Percentiles rank a stretch among this genome's conserved stretches.
Evolutionary conservation across 2,329 filamentous ascomycete species (phyloP).

Genomic region (Fusarium concolor): DNA sequence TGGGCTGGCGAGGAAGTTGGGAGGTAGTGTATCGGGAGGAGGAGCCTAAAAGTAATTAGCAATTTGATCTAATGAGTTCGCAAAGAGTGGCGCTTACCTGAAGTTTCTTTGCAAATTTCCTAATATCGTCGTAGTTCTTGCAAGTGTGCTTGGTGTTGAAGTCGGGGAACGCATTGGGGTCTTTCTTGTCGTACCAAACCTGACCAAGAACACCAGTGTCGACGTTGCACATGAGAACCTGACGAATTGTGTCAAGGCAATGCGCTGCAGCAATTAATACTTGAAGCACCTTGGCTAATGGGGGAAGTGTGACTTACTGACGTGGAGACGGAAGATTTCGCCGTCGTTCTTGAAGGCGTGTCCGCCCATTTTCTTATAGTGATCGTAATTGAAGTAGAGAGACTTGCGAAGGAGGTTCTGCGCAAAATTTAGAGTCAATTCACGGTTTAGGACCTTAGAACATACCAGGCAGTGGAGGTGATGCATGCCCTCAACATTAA

Average conservation of each 20-base stretch:
- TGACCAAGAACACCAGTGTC: conserved; percentile 71
- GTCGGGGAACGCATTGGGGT: conserved; percentile 66
- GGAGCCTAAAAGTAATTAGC: conserved; percentile 36
- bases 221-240: conserved; percentile 72
- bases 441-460: fast-evolving
- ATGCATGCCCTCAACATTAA: conserved; percentile 68
- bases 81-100: conserved; percentile 52
- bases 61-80: fast-evolving
- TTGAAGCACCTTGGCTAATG: fast-evolving
- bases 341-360: conserved; percentile 68
- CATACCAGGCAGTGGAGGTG: conserved; percentile 68
- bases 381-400: conserved; percentile 69
- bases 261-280: conserved; percentile 51
- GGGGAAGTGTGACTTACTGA: conserved; percentile 57
- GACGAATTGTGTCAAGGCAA: conserved; percentile 70
- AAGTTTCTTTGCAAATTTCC: conserved; percentile 64
- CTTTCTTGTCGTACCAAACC: conserved; percentile 64
- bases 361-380: conserved; percentile 62
- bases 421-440: neutral
- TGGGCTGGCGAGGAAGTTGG: conserved; percentile 29
- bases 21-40: conserved; percentile 27
- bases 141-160: conserved; percentile 72
- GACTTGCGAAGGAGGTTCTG: conserved; percentile 69
- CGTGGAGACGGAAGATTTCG: conserved; percentile 64
- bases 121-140: conserved; percentile 66